These are phyloP conservation scores for Trichomonas tenax DNA, from an alignment of 208 protist genomes.

Conservation along the genomic window DNA sequence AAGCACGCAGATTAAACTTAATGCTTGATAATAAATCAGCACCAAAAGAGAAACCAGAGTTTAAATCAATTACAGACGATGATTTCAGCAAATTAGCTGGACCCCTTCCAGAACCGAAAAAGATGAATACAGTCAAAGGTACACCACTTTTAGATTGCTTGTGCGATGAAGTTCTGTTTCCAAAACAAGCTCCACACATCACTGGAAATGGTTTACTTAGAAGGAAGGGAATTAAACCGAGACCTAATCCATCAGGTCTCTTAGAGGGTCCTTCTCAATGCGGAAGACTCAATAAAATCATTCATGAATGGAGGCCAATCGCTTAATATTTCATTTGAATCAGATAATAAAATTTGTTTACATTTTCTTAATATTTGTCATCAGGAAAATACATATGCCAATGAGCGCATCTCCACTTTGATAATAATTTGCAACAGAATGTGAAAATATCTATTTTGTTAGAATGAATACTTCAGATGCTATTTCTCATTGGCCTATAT, in stretches of 20 bases:
- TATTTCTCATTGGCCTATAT: too few species aligned
- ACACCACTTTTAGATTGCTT: not conserved
- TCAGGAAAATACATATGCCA: too few species aligned
- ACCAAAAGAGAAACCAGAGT: not conserved
- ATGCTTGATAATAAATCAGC: not conserved
- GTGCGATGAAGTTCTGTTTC: not conserved
- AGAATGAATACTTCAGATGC: too few species aligned
- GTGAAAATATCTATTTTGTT: too few species aligned
- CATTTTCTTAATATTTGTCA: too few species aligned
- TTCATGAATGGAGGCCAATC: not conserved
- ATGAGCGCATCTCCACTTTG: too few species aligned
- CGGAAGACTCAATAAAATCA: not conserved
- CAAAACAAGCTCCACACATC: not conserved
- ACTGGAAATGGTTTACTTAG: not conserved
- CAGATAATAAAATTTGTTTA: too few species aligned
- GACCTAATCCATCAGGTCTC: not conserved
- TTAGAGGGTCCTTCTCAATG: not conserved
- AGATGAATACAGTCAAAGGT: not conserved
- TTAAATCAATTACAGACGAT: not conserved
- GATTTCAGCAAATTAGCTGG: not conserved
- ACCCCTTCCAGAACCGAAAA: not conserved
- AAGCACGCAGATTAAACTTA: not conserved
- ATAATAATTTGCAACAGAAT: too few species aligned
- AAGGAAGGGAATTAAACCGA: not conserved
- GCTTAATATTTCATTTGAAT: too few species aligned